Percentiles rank a stretch among this genome's conserved stretches.
These are phyloP conservation scores for Penicillium cosmopolitanum DNA, from an alignment of 495 filamentous ascomycete genomes.

Conservation along the genomic window DNA sequence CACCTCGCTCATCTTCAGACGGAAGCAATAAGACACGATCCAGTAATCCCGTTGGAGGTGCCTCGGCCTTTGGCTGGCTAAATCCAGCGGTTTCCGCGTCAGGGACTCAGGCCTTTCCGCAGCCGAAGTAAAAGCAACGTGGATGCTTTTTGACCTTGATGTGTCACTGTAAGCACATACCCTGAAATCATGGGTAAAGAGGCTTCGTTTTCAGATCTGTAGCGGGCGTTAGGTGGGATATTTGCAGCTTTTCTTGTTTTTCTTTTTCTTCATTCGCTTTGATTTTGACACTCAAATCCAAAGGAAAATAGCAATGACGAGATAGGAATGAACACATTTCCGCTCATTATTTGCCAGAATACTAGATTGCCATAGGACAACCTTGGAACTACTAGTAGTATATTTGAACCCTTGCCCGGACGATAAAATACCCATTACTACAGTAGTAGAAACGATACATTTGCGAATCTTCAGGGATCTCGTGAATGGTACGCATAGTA, in stretches of 20 bases:
- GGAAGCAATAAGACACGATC: conserved; percentile 18
- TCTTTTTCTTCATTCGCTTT: background rate
- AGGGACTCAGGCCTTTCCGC: conserved; percentile 11
- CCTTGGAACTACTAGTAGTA: too few relatives aligned
- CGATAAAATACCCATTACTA: too few relatives aligned
- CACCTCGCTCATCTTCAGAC: conserved; percentile 29
- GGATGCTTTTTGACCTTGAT: conserved; percentile 21
- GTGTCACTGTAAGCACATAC: conserved; percentile 13
- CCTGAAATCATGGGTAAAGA: conserved; percentile 24
- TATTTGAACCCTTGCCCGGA: too few relatives aligned
- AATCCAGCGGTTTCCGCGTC: conserved; percentile 40
- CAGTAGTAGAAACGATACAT: too few relatives aligned
- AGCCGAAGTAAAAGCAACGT: background rate
- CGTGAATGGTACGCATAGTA: too few relatives aligned
- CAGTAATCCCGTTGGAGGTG: conserved; percentile 84
- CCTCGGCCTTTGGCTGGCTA: conserved; percentile 97
- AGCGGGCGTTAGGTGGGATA: conserved; percentile 3
- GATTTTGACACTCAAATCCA: background rate
- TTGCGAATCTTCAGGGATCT: too few relatives aligned
- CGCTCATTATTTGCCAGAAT: background rate
- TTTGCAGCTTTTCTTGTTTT: conserved; percentile 7
- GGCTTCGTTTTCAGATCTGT: conserved; percentile 15
- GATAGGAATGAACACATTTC: background rate
- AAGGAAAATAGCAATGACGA: background rate
- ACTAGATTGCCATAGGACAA: too few relatives aligned